Base-by-base conservation (phyloP, 306 rosid species). In the Acacia acuminata region DNA sequence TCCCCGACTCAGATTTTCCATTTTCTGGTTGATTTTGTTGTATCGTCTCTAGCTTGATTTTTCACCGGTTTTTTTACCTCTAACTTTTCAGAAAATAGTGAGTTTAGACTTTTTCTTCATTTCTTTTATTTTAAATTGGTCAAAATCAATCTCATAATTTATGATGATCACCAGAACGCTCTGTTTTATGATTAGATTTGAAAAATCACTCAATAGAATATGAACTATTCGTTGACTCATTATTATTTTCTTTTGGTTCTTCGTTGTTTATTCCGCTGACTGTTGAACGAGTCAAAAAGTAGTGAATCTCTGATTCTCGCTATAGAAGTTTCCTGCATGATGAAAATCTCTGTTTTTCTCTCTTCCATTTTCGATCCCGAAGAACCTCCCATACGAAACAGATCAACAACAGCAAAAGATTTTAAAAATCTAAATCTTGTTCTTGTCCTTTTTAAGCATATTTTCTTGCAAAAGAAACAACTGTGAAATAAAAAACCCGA, bases 391-490 rank as follows among this genome's bases (percentile, higher is more conserved):
- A 50, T 64, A 4, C 65, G 44, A 78, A 63, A 38, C 71, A 72
- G 40, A 71, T 19, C 60, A 53, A 76, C 82, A 11, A 40, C 5
- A 15, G 55, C 8, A 80, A 70, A 78, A 25, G 70, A 17, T 67
- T 50, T 2, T 64, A 30, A 58, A 48, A 67, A 56, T 34, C 38
- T 2, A 43, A 43, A 43, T 58, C 20, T 60, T 30, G 77, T 65
- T 56, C 68, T 22, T 63, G 10, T 70, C 61, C 63, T 13, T 12
- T 38, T 48, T 15, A 14, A 15, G 24, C 17, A 53, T 27, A 17
- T 74, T 80, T 84, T 87, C 87, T 76, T 71, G 66, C 55, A 79
- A 86, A 86, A 47, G 89, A 91, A 90, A 85, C 88, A 73, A 16
- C 53, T 13, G 5, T 6, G 15, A n/a, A 22, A 60, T 0, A n/a